Base-by-base conservation (phyloP, 352 stramenopile genomes). In the Phytophthora ramorum region DNA sequence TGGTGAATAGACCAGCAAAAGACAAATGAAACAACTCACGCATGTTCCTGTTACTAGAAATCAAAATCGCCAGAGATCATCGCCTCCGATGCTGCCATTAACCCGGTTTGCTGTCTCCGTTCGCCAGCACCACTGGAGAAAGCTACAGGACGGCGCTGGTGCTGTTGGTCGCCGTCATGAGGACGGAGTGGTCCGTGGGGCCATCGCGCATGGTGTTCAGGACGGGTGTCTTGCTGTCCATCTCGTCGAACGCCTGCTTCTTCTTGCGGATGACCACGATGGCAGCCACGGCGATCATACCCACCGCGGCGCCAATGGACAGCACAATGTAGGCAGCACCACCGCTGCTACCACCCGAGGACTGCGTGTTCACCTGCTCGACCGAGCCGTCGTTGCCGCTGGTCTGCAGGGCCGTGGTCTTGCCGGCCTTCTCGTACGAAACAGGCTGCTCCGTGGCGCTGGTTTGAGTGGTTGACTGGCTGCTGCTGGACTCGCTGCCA, bases 221-320 rank as follows among this genome's bases (percentile, higher is more conserved):
- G 12, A 52, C 66, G 26, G 80, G 78, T 37, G 78, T 83, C 78
- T 89, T 89, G 69, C 68, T 71, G 50, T 87, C 80, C 63, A 85
- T 71, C 50, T 76, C 78, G 52, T 89, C 80, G 28, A 89, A 77
- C 51, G 79, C 49, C 35, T 71, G 61, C 71, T 87, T 83, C 69
- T 87, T 89, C 67, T 76, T 76, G 61, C 76, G 80, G 54, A 89
- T 74, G 9, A 61, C 64, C 44, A 78, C 51, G 38, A 89, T 82
- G n/a, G 75, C 75, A 9, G 72, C 77, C 17, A 79, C 75, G 19
- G 56, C 76, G 8, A 81, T 59, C 19, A 70, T n/a, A 51, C 62
- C 66, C n/a, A 79, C 48, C 0, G 68, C 70, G 1, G 65, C 35
- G 12, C 67, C 54, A 5, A 69, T 58, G 50, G 16, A 52, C 34